These are phyloP conservation scores for Dalbergia oliveri DNA, from an alignment of 306 rosid species.

Conservation along the genomic window DNA sequence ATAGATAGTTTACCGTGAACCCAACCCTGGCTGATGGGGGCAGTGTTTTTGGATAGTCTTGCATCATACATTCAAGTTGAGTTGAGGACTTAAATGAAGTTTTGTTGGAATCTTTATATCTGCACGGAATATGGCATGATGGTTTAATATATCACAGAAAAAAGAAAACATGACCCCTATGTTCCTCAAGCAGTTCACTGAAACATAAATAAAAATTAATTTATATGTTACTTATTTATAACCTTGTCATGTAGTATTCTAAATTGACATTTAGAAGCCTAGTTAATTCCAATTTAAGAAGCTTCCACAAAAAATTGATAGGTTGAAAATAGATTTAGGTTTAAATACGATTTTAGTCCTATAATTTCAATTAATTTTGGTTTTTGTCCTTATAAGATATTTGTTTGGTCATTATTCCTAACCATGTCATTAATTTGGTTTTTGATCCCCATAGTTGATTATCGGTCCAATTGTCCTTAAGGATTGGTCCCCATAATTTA, in stretches of 20 bases:
- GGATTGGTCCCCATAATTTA: too few relatives aligned
- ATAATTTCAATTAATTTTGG: too few relatives aligned
- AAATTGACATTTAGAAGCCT: conserved; percentile 24
- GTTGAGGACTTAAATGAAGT: conserved; percentile 96
- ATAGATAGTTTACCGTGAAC: conserved; percentile 79
- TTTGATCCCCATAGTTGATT: too few relatives aligned
- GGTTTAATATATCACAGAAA: conserved; percentile 5
- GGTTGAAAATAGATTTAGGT: too few relatives aligned
- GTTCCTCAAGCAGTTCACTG: conserved; percentile 10
- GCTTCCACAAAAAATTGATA: conserved; percentile 5
- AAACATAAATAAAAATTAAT: neutral
- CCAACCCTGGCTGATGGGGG: conserved; percentile 92
- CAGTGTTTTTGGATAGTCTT: conserved; percentile 95
- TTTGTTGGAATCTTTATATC: conserved; percentile 96
- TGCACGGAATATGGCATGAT: conserved; percentile 49
- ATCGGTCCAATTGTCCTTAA: too few relatives aligned
- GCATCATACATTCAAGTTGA: conserved; percentile 98
- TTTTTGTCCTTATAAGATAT: too few relatives aligned
- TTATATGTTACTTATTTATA: neutral
- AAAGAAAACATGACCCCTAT: neutral
- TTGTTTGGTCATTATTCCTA: too few relatives aligned
- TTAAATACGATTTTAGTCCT: too few relatives aligned
- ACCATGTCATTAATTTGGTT: too few relatives aligned
- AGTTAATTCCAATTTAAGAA: conserved; percentile 8
- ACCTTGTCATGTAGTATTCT: neutral